Conservation (phyloP, 192 early-diverging fungal genomes). For the Jimgerdemannia flammicorona region DNA sequence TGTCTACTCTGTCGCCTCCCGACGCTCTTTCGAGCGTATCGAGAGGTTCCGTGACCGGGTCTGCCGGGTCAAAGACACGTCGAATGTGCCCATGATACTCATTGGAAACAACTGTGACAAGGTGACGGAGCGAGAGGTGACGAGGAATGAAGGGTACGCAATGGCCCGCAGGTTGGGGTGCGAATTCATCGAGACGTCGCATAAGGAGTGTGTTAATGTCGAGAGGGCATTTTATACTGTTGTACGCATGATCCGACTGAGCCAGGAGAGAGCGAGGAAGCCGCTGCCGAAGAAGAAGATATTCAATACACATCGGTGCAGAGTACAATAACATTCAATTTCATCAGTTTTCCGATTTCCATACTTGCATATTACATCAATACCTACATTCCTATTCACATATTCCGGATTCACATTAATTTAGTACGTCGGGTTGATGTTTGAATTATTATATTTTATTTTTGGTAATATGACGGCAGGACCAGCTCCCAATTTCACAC, state of each 20-base stretch:
- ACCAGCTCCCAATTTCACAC: too few species aligned
- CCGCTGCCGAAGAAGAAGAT: too few species aligned
- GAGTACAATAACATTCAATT: too few species aligned
- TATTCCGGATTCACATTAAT: too few species aligned
- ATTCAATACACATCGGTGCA: too few species aligned
- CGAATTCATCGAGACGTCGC: not conserved
- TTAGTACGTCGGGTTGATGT: too few species aligned
- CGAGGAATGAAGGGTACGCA: constrained; percentile 60
- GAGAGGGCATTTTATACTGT: not conserved
- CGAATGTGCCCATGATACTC: constrained; percentile 79
- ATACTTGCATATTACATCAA: too few species aligned
- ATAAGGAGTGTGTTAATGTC: not conserved
- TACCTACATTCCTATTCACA: too few species aligned
- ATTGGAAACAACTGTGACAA: constrained; percentile 95
- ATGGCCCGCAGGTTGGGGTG: constrained; percentile 52
- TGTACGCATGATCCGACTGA: not conserved
- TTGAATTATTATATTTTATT: too few species aligned
- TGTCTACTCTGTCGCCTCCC: not conserved
- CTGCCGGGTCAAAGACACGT: constrained; percentile 11
- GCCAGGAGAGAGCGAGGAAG: too few species aligned
- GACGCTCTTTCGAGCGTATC: not conserved
- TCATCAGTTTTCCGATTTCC: too few species aligned
- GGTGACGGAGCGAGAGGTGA: constrained; percentile 63
- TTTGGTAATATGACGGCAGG: too few species aligned
- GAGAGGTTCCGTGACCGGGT: not conserved